Conservation (phyloP, 139 green algal genomes). For the Haematococcus lacustris region DNA sequence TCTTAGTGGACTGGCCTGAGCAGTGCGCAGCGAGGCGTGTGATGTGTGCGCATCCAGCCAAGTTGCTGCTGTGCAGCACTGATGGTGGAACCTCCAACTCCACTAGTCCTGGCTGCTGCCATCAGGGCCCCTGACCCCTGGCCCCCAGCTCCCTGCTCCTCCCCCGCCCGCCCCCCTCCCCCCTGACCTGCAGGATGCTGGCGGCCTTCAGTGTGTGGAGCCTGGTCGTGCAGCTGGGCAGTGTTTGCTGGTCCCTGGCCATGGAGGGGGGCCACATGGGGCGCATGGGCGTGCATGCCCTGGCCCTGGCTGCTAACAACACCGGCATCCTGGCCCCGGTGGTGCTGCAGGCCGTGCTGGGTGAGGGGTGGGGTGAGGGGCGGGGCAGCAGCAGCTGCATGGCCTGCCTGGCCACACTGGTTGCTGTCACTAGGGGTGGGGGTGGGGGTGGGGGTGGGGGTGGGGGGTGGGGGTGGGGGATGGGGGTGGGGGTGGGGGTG, state of each 20-base stretch:
- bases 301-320: constrained; percentile 39
- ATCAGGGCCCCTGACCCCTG: background rate
- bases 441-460: no score
- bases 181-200: constrained; percentile 11
- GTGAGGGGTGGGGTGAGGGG: no score
- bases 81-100: background rate
- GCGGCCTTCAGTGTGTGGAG: constrained; percentile 31
- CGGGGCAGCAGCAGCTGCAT: no score
- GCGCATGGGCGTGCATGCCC: constrained; percentile 20
- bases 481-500: no score
- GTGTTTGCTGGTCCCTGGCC: background rate
- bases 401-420: no score
- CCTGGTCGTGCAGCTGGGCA: constrained; percentile 13
- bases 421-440: no score
- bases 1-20: background rate
- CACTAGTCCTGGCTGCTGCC: background rate
- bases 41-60: background rate
- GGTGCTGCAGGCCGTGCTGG: constrained; percentile 31
- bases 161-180: no score
- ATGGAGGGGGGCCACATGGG: constrained; percentile 13
- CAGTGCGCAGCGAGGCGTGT: background rate
- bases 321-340: constrained; percentile 41
- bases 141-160: no score
- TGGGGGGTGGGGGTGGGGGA: no score
- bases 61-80: background rate